Percentiles rank a stretch among this genome's conserved stretches.
Conservation (phyloP, 1,284 basidiomycete genomes). For the Neonothopanus nambi region DNA sequence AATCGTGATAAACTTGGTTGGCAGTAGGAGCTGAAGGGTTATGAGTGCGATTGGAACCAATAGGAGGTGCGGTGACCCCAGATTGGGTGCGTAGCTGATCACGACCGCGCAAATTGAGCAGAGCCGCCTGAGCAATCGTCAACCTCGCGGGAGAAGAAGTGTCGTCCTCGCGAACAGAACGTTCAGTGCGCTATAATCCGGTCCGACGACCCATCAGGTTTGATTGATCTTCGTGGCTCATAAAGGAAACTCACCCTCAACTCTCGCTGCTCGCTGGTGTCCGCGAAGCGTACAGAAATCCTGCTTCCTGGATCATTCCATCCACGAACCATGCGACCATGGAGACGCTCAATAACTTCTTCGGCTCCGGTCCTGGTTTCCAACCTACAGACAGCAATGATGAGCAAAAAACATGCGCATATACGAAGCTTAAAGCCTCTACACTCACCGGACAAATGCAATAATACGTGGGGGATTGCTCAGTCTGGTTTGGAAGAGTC, state of each 20-base stretch:
- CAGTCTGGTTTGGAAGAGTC: conserved; percentile 73
- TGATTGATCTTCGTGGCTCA: conserved; percentile 1
- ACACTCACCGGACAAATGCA: conserved; percentile 66
- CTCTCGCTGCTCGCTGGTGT: conserved; percentile 55
- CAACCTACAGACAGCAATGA: conserved; percentile 41
- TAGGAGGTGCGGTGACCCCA: conserved; percentile 8
- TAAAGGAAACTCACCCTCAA: conserved; percentile 37
- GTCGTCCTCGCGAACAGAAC: conserved; percentile 51
- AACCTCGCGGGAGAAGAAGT: conserved; percentile 59
- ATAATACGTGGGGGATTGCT: conserved; percentile 75
- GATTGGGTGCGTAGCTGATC: conserved; percentile 35
- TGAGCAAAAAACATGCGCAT: background rate
- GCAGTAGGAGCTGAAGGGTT: conserved; percentile 12
- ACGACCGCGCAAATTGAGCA: conserved; percentile 71
- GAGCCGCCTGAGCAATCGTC: conserved; percentile 73
- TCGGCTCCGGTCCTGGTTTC: conserved; percentile 68
- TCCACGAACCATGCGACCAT: conserved; percentile 75
- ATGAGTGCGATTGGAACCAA: conserved; percentile 8
- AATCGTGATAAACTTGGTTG: conserved; percentile 15
- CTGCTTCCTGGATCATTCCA: conserved; percentile 70
- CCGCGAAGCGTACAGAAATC: conserved; percentile 74
- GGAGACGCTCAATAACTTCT: conserved; percentile 69
- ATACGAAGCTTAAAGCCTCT: background rate
- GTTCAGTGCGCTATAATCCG: conserved; percentile 39
- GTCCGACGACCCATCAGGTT: background rate